phyloP scores from a whole-genome alignment of 177 flowering plant species.

The Vitis hybrid region DNA sequence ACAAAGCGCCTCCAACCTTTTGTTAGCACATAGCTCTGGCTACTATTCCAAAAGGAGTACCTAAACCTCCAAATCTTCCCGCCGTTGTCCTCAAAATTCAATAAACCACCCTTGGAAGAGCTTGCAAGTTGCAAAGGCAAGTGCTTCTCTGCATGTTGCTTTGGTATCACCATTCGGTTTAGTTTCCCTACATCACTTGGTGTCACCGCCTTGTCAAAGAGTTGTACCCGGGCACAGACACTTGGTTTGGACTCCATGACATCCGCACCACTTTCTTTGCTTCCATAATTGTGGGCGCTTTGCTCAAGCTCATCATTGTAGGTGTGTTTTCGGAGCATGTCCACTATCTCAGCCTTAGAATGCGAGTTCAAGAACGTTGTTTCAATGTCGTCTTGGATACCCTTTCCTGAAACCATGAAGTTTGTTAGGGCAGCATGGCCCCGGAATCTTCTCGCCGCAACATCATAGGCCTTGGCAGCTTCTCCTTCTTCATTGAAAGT shows the following conservation, averaged over 20 bases:
- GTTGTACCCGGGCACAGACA: slow-evolving; percentile 2
- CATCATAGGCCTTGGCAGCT: slow-evolving; percentile 42
- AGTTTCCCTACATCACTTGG: slow-evolving; percentile 45
- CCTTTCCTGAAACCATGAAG: slow-evolving; percentile 4
- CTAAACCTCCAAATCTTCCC: slow-evolving; percentile 21
- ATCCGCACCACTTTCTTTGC: no score
- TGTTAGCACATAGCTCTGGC: slow-evolving; percentile 24
- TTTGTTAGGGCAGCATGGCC: slow-evolving; percentile 27
- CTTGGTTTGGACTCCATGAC: not conserved
- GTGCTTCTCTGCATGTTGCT: slow-evolving; percentile 34
- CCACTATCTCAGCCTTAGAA: slow-evolving; percentile 60
- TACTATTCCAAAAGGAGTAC: slow-evolving; percentile 27
- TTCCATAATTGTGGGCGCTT: slow-evolving; percentile 22
- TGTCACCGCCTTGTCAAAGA: slow-evolving; percentile 37
- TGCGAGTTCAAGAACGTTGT: slow-evolving; percentile 40
- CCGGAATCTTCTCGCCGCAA: slow-evolving; percentile 31
- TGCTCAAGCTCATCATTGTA: slow-evolving; percentile 59
- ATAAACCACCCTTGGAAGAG: not conserved
- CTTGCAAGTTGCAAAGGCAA: slow-evolving; percentile 5
- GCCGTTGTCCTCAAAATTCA: slow-evolving; percentile 9
- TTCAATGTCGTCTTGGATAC: slow-evolving; percentile 32
- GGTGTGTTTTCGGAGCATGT: slow-evolving; percentile 65
- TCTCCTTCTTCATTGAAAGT: slow-evolving; percentile 31
- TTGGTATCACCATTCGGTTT: slow-evolving; percentile 36
- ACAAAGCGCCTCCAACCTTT: slow-evolving; percentile 28